phyloP scores from a whole-genome alignment of 2,329 filamentous ascomycete genomes.

The Fusarium pininemorale region DNA sequence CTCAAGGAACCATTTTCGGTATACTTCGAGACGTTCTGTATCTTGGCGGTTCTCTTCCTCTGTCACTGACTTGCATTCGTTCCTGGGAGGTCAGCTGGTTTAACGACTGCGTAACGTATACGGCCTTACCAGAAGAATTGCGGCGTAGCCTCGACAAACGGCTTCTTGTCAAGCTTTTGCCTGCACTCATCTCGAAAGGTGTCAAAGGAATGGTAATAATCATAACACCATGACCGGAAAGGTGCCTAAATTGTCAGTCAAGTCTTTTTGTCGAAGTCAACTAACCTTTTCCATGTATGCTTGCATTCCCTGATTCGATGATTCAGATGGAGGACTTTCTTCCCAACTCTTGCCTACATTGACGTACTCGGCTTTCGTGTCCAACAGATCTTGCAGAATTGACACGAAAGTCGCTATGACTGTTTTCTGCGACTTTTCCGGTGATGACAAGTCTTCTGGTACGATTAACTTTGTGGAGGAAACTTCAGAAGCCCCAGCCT shows the following conservation, averaged over 20 bases:
- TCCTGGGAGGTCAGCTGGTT: slow-evolving; percentile 19
- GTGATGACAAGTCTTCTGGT: slow-evolving; percentile 35
- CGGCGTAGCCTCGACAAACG: slow-evolving; percentile 45
- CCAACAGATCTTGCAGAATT: slow-evolving; percentile 35
- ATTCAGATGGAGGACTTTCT: slow-evolving; percentile 3
- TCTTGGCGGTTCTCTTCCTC: slow-evolving; percentile 12
- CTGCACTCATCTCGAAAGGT: slow-evolving; percentile 42
- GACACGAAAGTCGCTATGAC: slow-evolving; percentile 37
- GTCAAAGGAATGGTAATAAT: slow-evolving; percentile 46
- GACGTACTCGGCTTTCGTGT: slow-evolving; percentile 14
- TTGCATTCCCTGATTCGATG: slow-evolving; percentile 25
- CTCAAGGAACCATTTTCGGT: slow-evolving; percentile 46
- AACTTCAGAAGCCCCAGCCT: neutral
- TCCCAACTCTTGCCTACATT: slow-evolving; percentile 35
- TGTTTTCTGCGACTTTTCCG: slow-evolving; percentile 7
- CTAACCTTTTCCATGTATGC: slow-evolving; percentile 45
- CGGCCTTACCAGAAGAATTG: slow-evolving; percentile 43
- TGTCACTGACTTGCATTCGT: slow-evolving; percentile 27
- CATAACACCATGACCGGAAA: slow-evolving; percentile 46
- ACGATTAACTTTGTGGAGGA: slow-evolving; percentile 37
- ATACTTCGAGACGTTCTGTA: slow-evolving; percentile 39
- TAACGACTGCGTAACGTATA: neutral
- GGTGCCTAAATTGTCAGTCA: slow-evolving; percentile 40
- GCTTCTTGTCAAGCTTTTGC: slow-evolving; percentile 33
- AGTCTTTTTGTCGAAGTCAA: neutral